Percentiles rank a stretch among this genome's conserved stretches.
These are phyloP conservation scores for Chaetomium sp. DNA, from an alignment of 2,329 filamentous ascomycete species.

Conservation along the genomic window DNA sequence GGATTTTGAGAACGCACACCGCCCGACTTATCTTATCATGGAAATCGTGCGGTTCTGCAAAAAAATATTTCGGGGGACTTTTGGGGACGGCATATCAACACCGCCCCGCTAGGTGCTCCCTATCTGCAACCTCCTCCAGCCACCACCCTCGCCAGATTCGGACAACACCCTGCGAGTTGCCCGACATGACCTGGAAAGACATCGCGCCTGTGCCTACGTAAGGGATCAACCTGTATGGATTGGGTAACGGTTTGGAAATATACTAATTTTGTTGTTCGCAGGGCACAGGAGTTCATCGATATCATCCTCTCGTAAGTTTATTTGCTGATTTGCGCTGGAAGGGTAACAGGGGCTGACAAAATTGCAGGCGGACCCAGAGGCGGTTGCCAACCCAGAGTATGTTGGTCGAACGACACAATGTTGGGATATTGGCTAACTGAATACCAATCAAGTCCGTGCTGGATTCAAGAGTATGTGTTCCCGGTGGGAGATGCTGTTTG, in stretches of 20 bases:
- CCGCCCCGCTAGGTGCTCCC: constrained; percentile 31
- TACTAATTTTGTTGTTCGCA: constrained; percentile 39
- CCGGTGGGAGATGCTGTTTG: neutral
- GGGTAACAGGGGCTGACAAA: constrained; percentile 17
- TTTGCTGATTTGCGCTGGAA: neutral
- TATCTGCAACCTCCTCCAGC: constrained; percentile 17
- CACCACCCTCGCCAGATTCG: constrained; percentile 22
- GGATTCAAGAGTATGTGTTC: constrained; percentile 69
- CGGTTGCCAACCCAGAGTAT: constrained; percentile 80
- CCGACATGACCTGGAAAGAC: constrained; percentile 39
- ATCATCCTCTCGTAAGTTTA: constrained; percentile 68
- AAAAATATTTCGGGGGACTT: constrained; percentile 35
- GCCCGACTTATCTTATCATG: constrained; percentile 35
- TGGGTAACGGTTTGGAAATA: neutral
- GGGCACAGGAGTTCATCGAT: constrained; percentile 88
- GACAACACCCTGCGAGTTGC: constrained; percentile 27
- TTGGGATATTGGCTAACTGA: constrained; percentile 27
- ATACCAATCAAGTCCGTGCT: constrained; percentile 60
- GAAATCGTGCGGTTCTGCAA: constrained; percentile 26
- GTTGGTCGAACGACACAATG: constrained; percentile 18
- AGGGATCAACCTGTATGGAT: constrained; percentile 12
- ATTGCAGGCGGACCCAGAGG: constrained; percentile 77
- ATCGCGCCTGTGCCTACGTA: constrained; percentile 39
- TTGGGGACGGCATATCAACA: constrained; percentile 27
- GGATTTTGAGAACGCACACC: constrained; percentile 24